Conservation (phyloP, 208 protist genomes). For the Tritrichomonas foetus region DNA sequence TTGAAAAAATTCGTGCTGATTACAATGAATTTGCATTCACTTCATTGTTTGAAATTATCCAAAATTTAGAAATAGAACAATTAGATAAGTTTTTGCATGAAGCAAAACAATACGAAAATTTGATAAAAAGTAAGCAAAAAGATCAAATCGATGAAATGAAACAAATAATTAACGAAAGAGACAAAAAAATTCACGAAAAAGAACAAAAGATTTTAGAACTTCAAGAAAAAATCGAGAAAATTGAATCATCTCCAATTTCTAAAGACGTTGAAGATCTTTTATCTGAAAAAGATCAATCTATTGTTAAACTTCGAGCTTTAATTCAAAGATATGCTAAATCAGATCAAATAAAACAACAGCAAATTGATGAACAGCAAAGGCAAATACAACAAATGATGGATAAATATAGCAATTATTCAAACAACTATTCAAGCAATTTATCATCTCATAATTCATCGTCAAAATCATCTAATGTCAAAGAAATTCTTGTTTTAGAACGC, state of each 20-base stretch:
- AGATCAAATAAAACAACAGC: conserved; percentile 3
- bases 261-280: conserved; percentile 4
- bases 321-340: background rate
- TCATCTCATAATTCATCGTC: too few relatives aligned
- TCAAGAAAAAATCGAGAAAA: too few relatives aligned
- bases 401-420: too few relatives aligned
- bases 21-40: background rate
- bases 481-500: background rate
- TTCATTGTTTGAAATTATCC: background rate
- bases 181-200: too few relatives aligned
- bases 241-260: background rate
- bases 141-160: background rate
- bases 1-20: background rate
- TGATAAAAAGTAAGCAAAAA: too few relatives aligned
- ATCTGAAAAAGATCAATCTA: conserved; percentile 1
- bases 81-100: background rate
- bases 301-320: background rate
- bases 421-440: too few relatives aligned
- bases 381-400: background rate
- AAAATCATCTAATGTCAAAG: background rate
- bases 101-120: background rate
- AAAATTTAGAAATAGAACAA: background rate
- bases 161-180: background rate
- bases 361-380: background rate
- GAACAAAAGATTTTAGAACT: too few relatives aligned